Conservation (phyloP, 805 yeast genomes). For the Starmerella gropengiesseri region DNA sequence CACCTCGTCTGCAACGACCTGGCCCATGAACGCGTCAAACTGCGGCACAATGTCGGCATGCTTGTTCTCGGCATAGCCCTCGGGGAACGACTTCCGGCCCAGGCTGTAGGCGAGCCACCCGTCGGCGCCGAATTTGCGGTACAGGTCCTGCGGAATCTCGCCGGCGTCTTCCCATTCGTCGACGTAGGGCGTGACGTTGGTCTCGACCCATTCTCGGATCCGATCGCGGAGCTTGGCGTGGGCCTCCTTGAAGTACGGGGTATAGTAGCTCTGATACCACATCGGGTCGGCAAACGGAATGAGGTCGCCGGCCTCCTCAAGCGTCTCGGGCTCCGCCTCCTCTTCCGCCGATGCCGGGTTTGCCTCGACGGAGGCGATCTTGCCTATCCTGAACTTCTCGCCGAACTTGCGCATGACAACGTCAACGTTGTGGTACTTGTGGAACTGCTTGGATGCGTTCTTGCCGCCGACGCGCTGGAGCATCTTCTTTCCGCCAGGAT, state of each 20-base stretch:
- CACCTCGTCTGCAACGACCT: conserved; percentile 32
- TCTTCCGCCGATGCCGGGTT: conserved; percentile 11
- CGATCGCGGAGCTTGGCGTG: conserved; percentile 34
- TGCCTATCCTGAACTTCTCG: conserved; percentile 29
- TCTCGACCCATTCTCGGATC: conserved; percentile 34
- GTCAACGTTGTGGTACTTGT: conserved; percentile 36
- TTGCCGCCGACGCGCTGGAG: conserved; percentile 69
- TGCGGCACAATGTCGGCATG: conserved; percentile 27
- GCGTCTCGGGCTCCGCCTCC: conserved; percentile 16
- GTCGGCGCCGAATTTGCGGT: conserved; percentile 30
- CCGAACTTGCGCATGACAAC: conserved; percentile 31
- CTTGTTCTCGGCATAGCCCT: conserved; percentile 28
- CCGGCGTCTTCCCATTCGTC: conserved; percentile 37
- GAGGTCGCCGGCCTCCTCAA: conserved; percentile 26
- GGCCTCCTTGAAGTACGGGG: conserved; percentile 33
- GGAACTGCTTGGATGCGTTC: conserved; percentile 61
- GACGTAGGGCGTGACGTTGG: conserved; percentile 31
- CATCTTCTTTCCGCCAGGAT: conserved; percentile 74
- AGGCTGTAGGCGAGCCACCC: conserved; percentile 33
- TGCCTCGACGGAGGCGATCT: conserved; percentile 16
- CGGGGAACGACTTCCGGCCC: conserved; percentile 29
- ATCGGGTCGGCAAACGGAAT: conserved; percentile 36
- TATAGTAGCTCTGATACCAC: conserved; percentile 37
- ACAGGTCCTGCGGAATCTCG: conserved; percentile 28
- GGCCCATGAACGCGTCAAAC: conserved; percentile 33